phyloP scores from a whole-genome alignment of 1,139 yeast genomes.

The Yamadazyma trypodendri region DNA sequence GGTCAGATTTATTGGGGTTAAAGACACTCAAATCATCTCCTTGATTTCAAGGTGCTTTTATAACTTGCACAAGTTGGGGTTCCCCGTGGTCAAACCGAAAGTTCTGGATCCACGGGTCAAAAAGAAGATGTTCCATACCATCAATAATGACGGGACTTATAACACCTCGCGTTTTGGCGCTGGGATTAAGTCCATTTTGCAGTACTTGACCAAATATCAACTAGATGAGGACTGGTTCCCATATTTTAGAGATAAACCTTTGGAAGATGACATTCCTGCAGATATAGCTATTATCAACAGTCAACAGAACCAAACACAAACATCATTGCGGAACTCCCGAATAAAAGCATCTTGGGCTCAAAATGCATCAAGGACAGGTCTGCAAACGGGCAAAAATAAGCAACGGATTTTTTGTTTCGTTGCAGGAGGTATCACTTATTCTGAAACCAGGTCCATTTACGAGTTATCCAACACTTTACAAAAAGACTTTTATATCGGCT shows the following conservation, averaged over 20 bases:
- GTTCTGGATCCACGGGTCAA: constrained; percentile 38
- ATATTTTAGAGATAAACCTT: constrained; percentile 73
- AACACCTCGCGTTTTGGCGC: constrained; percentile 79
- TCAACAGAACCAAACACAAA: constrained; percentile 21
- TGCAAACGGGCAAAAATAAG: constrained; percentile 38
- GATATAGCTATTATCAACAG: constrained; percentile 25
- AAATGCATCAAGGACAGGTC: constrained; percentile 34
- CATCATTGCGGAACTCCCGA: constrained; percentile 65
- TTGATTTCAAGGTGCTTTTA: constrained; percentile 51
- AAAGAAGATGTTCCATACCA: constrained; percentile 58
- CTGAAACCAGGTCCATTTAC: constrained; percentile 76
- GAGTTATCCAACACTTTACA: constrained; percentile 63
- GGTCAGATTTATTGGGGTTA: constrained; percentile 65
- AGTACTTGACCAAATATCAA: constrained; percentile 44
- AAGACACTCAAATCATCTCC: constrained; percentile 52
- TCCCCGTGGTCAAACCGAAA: constrained; percentile 55
- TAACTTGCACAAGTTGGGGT: constrained; percentile 68
- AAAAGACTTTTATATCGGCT: constrained; percentile 80
- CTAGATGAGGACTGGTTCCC: constrained; percentile 66
- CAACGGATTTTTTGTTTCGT: constrained; percentile 78
- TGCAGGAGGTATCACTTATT: constrained; percentile 87
- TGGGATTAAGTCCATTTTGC: constrained; percentile 61
- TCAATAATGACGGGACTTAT: constrained; percentile 63
- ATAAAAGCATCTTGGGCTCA: constrained; percentile 85
- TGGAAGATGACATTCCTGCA: constrained; percentile 51